Conservation (phyloP, 2,329 filamentous ascomycete species). For the Penicillium nordicum region DNA sequence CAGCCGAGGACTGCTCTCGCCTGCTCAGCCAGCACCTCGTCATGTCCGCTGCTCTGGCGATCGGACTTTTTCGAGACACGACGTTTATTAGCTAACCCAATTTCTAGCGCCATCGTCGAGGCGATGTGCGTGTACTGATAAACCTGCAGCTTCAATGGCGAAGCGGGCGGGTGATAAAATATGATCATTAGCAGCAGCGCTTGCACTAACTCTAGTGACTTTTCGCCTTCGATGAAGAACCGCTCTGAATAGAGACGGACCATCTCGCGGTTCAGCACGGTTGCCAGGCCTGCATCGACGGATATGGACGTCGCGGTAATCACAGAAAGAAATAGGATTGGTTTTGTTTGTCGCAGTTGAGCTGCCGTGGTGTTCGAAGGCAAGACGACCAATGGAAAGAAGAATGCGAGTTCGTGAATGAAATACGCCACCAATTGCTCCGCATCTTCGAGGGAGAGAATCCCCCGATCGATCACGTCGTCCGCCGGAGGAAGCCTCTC, state of each 20-base stretch:
- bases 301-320: constrained; percentile 64
- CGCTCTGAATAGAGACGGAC: constrained; percentile 48
- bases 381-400: constrained; percentile 32
- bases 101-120: constrained; percentile 50
- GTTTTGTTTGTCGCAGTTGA: constrained; percentile 46
- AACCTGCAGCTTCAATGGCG: constrained; percentile 48
- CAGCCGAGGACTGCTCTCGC: constrained; percentile 33
- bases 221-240: constrained; percentile 50
- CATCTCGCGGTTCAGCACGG: constrained; percentile 47
- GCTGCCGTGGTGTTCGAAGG: constrained; percentile 29
- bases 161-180: constrained; percentile 50
- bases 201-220: constrained; percentile 52
- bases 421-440: constrained; percentile 33
- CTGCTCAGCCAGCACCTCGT: constrained; percentile 35
- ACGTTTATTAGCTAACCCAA: constrained; percentile 37
- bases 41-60: constrained; percentile 15
- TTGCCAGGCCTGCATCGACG: constrained; percentile 44
- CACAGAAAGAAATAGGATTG: constrained; percentile 67
- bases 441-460: constrained; percentile 32
- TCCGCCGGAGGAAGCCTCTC: constrained; percentile 9
- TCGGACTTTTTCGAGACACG: constrained; percentile 23
- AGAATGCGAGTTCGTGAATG: constrained; percentile 28
- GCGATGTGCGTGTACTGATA: constrained; percentile 54
- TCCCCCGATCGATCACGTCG: constrained; percentile 34
- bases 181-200: constrained; percentile 49